Base-by-base conservation (phyloP, 2,329 filamentous ascomycete genomes). In the Colletotrichum sp. region DNA sequence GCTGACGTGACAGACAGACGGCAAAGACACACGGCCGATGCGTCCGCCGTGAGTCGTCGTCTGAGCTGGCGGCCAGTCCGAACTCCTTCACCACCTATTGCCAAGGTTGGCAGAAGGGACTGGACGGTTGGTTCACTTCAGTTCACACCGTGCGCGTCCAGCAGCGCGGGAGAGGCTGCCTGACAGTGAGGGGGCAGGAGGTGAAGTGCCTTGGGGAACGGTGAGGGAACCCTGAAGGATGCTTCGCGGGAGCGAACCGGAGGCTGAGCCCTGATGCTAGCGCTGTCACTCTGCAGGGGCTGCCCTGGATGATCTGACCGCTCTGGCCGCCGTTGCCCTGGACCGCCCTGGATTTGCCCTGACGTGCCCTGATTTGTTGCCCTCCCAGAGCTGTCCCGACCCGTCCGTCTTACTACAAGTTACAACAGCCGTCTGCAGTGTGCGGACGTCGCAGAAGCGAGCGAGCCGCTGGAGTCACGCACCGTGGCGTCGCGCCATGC, bases 41-140 rank as follows among this genome's bases (percentile, higher is more conserved):
- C 44, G 44, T 52, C 52, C 57, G 62, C 72, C 55, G 48, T 52
- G 34, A 12, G 39, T 72, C 69, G 44, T 52, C 44, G 44, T 24
- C 69, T 57, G 69, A 75, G 72, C 72, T 64, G 36, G 32, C 69
- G 69, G 72, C 28, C 63, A 72, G 69, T 72, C 72, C 72, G 55
- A 75, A 67, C 62, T 64, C 15, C 28, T 73, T 36, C 55, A 22
- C 39, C 18, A 44, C 39, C 39, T 44, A n/a, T 39, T 39, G 8
- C 36, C 36, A 39, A 39, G 36, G 39, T 18, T 44, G 9, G 39
- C 18, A 44, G 39, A 18, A n/a, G 39, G 18, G 18, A 44, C 39
- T 44, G 16, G 39, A n/a, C 39, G 18, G 39, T 44, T 22, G 52
- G 34, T 34, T 63, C 59, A 67, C 22, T 64, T 44, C 59, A 34